Conservation (phyloP, 2,329 filamentous ascomycete species). For the Raffaelea albimanens region DNA sequence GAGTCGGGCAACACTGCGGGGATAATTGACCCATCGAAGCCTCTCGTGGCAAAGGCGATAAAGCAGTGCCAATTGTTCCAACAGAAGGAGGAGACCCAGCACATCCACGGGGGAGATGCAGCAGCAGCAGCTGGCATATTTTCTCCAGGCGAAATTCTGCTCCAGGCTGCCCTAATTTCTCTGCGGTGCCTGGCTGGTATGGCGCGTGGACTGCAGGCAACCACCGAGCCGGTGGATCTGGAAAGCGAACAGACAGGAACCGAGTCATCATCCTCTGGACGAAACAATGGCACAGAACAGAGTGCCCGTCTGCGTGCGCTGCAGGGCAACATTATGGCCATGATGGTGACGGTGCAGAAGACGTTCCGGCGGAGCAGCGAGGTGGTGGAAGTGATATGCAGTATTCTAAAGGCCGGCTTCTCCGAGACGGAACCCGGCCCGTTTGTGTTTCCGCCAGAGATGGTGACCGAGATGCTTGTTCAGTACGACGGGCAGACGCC, state of each 20-base stretch:
- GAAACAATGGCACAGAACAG: too few relatives aligned
- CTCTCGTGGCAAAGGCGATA: slow-evolving; percentile 14
- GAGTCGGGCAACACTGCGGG: slow-evolving; percentile 14
- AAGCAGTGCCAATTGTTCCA: slow-evolving; percentile 14
- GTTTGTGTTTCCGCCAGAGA: slow-evolving; percentile 61
- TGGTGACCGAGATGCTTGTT: slow-evolving; percentile 58
- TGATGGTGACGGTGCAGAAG: slow-evolving; percentile 36
- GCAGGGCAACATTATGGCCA: slow-evolving; percentile 36
- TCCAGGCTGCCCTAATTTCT: slow-evolving; percentile 43
- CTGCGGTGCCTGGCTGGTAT: slow-evolving; percentile 61
- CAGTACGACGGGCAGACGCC: slow-evolving; percentile 51
- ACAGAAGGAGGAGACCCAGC: neutral
- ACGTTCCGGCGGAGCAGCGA: slow-evolving; percentile 54
- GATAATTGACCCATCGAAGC: neutral
- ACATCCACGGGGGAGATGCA: neutral
- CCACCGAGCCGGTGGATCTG: slow-evolving; percentile 57
- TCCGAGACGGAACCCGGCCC: slow-evolving; percentile 65
- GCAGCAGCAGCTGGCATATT: neutral
- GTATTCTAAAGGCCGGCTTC: slow-evolving; percentile 64
- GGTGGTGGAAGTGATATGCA: slow-evolving; percentile 62
- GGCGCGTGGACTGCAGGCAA: slow-evolving; percentile 62
- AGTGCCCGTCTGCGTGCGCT: slow-evolving; percentile 20
- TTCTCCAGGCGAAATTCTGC: slow-evolving; percentile 31
- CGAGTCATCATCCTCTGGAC: too few relatives aligned
- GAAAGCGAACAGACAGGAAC: slow-evolving; percentile 25